phyloP scores from a whole-genome alignment of 1,284 basidiomycete species.

The Austropuccinia psidii region DNA sequence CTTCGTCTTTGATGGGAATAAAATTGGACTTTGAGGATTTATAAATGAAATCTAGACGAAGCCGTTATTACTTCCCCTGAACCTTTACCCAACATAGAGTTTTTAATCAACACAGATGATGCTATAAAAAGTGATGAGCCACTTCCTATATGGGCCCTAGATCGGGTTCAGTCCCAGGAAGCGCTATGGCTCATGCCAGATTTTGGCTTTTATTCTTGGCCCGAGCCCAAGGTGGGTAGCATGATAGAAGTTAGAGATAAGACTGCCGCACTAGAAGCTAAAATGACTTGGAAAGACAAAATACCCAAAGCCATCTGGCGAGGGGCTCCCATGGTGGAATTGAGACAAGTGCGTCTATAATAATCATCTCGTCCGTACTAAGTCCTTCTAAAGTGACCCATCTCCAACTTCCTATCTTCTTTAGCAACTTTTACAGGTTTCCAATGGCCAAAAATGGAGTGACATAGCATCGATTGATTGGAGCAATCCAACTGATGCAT shows the following conservation, averaged over 20 bases:
- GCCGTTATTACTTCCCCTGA: conserved; percentile 40
- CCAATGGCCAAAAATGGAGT: background rate
- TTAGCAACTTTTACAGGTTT: background rate
- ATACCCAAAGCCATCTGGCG: background rate
- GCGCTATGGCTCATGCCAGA: conserved; percentile 46
- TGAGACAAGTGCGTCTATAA: background rate
- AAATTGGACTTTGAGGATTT: conserved; percentile 38
- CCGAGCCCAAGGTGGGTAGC: conserved; percentile 36
- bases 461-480: background rate
- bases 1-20: background rate
- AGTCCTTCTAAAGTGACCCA: background rate
- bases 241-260: conserved; percentile 15
- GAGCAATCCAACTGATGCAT: background rate
- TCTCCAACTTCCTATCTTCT: too few species aligned
- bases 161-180: conserved; percentile 39
- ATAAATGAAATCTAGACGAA: conserved; percentile 37
- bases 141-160: conserved; percentile 40
- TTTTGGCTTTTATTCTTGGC: conserved; percentile 44
- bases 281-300: background rate
- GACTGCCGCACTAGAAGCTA: background rate
- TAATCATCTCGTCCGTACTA: background rate
- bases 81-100: conserved; percentile 44
- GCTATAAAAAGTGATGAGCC: background rate
- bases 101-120: conserved; percentile 43
- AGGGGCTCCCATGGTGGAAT: background rate